A percentile compares a stretch with the other conserved stretches of the same genome.
Conservation (phyloP, 495 filamentous ascomycete genomes). For the Pseudomonodictys pantanalensis region DNA sequence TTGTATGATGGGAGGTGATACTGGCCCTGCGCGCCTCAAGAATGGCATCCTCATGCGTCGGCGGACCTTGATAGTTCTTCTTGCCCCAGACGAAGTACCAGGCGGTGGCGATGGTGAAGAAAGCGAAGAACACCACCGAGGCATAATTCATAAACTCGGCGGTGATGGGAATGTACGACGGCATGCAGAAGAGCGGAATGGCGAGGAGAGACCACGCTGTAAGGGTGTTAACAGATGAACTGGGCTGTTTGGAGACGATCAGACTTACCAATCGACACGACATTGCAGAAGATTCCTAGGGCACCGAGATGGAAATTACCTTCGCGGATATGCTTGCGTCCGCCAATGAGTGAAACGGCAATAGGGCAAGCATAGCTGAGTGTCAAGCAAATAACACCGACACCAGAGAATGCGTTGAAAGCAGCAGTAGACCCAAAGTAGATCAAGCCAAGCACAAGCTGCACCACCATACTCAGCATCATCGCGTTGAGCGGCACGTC, state of each 20-base stretch:
- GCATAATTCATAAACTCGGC: slow-evolving; percentile 56
- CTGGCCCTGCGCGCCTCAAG: slow-evolving; percentile 28
- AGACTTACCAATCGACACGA: slow-evolving; percentile 53
- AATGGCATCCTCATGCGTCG: slow-evolving; percentile 27
- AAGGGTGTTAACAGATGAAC: not conserved
- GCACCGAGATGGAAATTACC: slow-evolving; percentile 55
- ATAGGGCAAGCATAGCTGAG: slow-evolving; percentile 63
- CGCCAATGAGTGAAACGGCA: slow-evolving; percentile 52
- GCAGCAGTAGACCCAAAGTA: slow-evolving; percentile 63
- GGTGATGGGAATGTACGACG: slow-evolving; percentile 39
- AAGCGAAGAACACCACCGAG: slow-evolving; percentile 61
- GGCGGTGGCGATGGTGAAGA: slow-evolving; percentile 52
- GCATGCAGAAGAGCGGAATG: slow-evolving; percentile 58
- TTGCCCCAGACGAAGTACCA: slow-evolving; percentile 72
- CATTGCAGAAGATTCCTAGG: slow-evolving; percentile 56
- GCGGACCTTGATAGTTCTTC: slow-evolving; percentile 66
- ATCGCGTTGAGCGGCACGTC: slow-evolving; percentile 59
- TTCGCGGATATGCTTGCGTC: slow-evolving; percentile 46
- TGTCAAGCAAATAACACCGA: slow-evolving; percentile 63
- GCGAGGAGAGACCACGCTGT: slow-evolving; percentile 61
- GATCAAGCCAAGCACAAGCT: slow-evolving; percentile 58
- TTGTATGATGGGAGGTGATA: not conserved
- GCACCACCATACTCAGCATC: slow-evolving; percentile 53
- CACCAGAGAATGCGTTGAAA: slow-evolving; percentile 66
- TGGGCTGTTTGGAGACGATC: not conserved